These are phyloP conservation scores for Inga laurina DNA, from an alignment of 306 rosid species.

Conservation along the genomic window DNA sequence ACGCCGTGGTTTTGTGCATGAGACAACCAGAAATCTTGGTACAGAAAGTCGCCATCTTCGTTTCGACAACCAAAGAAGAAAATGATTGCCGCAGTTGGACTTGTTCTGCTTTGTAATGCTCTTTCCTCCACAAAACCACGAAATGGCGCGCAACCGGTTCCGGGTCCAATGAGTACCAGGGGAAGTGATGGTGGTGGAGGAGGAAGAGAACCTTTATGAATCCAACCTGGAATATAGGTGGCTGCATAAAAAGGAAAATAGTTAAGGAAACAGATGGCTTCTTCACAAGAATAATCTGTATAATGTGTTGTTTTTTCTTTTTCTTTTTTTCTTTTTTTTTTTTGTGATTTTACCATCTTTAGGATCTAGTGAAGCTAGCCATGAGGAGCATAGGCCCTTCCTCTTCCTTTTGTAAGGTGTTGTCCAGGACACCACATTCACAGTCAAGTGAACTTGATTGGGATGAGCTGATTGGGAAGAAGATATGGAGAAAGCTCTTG, in stretches of 20 bases:
- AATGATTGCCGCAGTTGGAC: slow-evolving; percentile 65
- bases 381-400: slow-evolving; percentile 79
- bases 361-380: slow-evolving; percentile 84
- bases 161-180: slow-evolving; percentile 87
- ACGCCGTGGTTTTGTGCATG: slow-evolving; percentile 61
- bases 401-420: slow-evolving; percentile 82
- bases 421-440: slow-evolving; percentile 74
- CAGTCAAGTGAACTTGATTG: slow-evolving; percentile 85
- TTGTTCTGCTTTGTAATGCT: slow-evolving; percentile 53
- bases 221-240: slow-evolving; percentile 65
- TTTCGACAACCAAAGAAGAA: slow-evolving; percentile 90
- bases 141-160: slow-evolving; percentile 95
- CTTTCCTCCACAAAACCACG: slow-evolving; percentile 88
- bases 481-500: slow-evolving; percentile 86
- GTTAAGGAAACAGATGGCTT: slow-evolving; percentile 1
- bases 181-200: slow-evolving; percentile 80
- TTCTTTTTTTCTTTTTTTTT: neutral
- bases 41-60: slow-evolving; percentile 69
- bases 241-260: slow-evolving; percentile 48
- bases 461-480: slow-evolving; percentile 72
- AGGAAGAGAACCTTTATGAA: slow-evolving; percentile 81
- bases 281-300: neutral
- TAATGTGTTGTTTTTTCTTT: neutral
- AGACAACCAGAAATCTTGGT: slow-evolving; percentile 74
- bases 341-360: slow-evolving; percentile 45